A percentile compares a stretch with the other conserved stretches of the same genome.
These are phyloP conservation scores for Dichotomocladium elegans DNA, from an alignment of 371 early-diverging fungal genomes.

Conservation along the genomic window DNA sequence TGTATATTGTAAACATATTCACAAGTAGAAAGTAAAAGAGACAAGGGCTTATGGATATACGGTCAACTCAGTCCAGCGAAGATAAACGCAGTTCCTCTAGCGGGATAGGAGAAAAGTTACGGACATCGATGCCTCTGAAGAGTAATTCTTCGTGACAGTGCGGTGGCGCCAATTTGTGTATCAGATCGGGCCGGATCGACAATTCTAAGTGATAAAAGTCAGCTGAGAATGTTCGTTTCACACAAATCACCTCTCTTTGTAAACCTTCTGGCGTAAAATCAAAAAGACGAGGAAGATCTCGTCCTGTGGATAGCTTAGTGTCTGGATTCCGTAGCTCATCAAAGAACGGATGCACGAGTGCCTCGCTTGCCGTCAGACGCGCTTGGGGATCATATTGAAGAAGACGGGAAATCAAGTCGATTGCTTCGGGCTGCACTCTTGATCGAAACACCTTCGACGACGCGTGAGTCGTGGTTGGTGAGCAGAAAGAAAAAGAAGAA, in stretches of 20 bases:
- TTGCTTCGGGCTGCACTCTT: conserved; percentile 78
- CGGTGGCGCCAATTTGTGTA: conserved; percentile 57
- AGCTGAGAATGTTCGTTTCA: too few species aligned
- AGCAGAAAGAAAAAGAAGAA: neutral
- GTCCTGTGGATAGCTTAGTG: conserved; percentile 77
- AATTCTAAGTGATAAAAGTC: too few species aligned
- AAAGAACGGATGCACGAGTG: conserved; percentile 96
- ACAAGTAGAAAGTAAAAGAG: neutral
- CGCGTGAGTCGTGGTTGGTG: too few species aligned
- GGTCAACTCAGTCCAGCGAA: conserved; percentile 7
- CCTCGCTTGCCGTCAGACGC: conserved; percentile 90
- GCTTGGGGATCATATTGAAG: conserved; percentile 93
- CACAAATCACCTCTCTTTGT: neutral
- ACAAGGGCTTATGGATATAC: neutral
- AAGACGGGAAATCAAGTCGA: conserved; percentile 85
- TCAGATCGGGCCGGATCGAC: conserved; percentile 50
- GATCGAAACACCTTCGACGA: conserved; percentile 32
- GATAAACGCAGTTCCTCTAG: conserved; percentile 19
- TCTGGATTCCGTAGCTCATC: conserved; percentile 90
- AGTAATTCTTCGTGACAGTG: conserved; percentile 53
- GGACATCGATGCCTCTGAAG: conserved; percentile 36
- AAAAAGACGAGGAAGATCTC: conserved; percentile 86
- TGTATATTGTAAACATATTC: too few species aligned
- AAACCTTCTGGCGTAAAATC: conserved; percentile 83
- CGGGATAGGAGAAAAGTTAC: conserved; percentile 33